These are phyloP conservation scores for Plasmodium vinckei DNA, from an alignment of 169 alveolate genomes.

Conservation along the genomic window DNA sequence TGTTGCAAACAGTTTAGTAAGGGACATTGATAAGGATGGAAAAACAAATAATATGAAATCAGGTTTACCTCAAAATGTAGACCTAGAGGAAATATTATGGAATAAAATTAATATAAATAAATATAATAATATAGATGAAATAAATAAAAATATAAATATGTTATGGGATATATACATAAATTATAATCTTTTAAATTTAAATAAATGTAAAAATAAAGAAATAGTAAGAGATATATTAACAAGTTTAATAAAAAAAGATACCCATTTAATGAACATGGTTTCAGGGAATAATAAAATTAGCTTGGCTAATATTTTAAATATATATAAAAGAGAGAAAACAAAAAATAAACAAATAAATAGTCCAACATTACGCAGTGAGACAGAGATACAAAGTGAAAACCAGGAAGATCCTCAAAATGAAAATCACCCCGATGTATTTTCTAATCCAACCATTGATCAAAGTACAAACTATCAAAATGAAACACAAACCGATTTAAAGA, in stretches of 20 bases:
- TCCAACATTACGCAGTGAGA: no score
- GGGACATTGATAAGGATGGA: neutral
- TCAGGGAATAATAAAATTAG: constrained; percentile 9
- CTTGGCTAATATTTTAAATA: neutral
- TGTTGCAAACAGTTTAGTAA: neutral
- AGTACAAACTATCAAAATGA: no score
- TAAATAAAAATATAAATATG: constrained; percentile 18
- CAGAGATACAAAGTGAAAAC: no score
- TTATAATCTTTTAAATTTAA: neutral
- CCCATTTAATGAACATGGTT: constrained; percentile 1
- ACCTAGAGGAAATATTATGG: constrained; percentile 37
- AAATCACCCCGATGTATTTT: no score
- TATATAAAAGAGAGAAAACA: neutral
- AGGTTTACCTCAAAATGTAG: constrained; percentile 21
- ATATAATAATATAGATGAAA: neutral
- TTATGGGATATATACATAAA: constrained; percentile 37
- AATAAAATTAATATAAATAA: constrained; percentile 14
- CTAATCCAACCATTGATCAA: no score
- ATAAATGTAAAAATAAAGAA: constrained; percentile 24
- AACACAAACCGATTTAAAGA: no score
- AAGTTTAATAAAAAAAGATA: constrained; percentile 13
- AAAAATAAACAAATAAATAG: no score
- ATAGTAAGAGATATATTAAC: constrained; percentile 15
- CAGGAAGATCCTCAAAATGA: no score
- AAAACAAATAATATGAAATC: neutral